These are phyloP conservation scores for Thalassiosira pacifica DNA, from an alignment of 352 stramenopile species.

Conservation along the genomic window DNA sequence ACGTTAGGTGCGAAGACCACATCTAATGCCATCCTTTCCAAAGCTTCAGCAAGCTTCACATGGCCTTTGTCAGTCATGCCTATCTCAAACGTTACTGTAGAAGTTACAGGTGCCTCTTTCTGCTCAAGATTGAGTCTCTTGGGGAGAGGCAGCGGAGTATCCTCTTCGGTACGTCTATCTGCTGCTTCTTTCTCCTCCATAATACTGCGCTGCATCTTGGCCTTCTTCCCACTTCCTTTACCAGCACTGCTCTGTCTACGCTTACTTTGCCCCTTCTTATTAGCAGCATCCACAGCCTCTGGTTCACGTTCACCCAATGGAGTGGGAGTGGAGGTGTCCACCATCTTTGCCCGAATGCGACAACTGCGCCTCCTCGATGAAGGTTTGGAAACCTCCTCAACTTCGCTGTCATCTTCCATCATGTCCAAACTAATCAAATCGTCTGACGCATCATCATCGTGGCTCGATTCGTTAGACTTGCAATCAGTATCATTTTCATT, in stretches of 20 bases:
- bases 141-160: neutral
- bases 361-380: conserved; percentile 32
- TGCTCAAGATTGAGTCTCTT: neutral
- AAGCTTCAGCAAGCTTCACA: conserved; percentile 5
- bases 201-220: neutral
- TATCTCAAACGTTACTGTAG: conserved; percentile 3
- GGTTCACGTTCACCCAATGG: too few relatives aligned
- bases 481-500: neutral
- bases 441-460: neutral
- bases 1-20: neutral
- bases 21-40: conserved; percentile 24
- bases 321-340: neutral
- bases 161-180: neutral
- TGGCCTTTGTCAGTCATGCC: conserved; percentile 8
- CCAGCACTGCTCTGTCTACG: conserved; percentile 3
- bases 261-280: neutral
- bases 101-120: neutral
- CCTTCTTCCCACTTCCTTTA: neutral
- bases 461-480: neutral
- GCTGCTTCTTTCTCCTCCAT: neutral
- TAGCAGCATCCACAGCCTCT: neutral
- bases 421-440: neutral
- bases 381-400: neutral
- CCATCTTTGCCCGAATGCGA: conserved; percentile 17
- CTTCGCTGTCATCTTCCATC: neutral